Percentiles rank a stretch among this genome's conserved stretches.
These are phyloP conservation scores for Cudoniella acicularis DNA, from an alignment of 495 filamentous ascomycete genomes.

Conservation along the genomic window DNA sequence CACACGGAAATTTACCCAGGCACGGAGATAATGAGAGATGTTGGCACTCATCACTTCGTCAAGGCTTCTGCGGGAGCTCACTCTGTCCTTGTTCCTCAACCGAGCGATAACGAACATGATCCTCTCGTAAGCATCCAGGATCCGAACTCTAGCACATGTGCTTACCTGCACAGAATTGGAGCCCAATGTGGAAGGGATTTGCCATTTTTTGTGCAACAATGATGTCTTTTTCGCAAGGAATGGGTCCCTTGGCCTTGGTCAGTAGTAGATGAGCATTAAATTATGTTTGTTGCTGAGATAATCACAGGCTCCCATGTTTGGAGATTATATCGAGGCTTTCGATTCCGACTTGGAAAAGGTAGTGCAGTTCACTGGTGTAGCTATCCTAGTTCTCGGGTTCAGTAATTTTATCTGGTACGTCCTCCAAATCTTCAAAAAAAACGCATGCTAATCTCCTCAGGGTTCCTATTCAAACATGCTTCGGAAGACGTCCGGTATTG, in stretches of 20 bases:
- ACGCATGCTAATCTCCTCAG: neutral
- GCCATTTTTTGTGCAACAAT: conserved; percentile 22
- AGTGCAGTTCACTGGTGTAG: conserved; percentile 41
- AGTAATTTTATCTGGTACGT: conserved; percentile 57
- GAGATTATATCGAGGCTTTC: conserved; percentile 24
- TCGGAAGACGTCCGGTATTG: conserved; percentile 55
- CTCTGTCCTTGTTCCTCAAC: conserved; percentile 47
- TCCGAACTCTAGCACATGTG: conserved; percentile 43
- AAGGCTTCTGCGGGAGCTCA: conserved; percentile 32
- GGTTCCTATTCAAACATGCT: conserved; percentile 58
- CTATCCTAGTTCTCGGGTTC: conserved; percentile 60
- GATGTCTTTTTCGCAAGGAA: conserved; percentile 18
- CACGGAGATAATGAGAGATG: conserved; percentile 60
- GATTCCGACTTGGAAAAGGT: conserved; percentile 12
- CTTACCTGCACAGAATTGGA: conserved; percentile 43
- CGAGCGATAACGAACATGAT: conserved; percentile 49
- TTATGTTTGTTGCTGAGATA: neutral
- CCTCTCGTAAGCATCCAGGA: conserved; percentile 50
- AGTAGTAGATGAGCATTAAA: conserved; percentile 21
- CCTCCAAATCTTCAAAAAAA: neutral
- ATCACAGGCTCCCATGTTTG: conserved; percentile 22
- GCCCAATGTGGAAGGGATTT: conserved; percentile 16
- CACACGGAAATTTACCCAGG: conserved; percentile 55
- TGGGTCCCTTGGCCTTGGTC: conserved; percentile 21
- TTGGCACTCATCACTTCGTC: conserved; percentile 59